Conservation (phyloP, 345 rosid species). For the Conringia planisiliqua region DNA sequence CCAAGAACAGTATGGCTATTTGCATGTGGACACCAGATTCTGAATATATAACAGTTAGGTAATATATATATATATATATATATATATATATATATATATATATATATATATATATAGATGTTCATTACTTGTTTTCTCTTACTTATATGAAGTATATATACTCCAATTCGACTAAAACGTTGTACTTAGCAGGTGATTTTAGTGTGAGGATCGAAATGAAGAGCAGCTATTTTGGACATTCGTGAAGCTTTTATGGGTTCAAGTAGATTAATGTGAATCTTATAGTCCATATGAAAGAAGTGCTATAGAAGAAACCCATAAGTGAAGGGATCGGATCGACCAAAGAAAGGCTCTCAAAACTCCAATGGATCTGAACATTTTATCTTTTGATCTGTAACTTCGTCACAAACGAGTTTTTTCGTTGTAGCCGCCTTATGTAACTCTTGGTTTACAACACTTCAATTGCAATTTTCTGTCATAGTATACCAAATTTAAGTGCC, state of each 20-base stretch:
- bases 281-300: neutral
- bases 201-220: neutral
- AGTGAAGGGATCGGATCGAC: neutral
- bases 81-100: neutral
- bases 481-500: neutral
- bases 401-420: neutral
- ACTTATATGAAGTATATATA: neutral
- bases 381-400: neutral
- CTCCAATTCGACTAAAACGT: neutral
- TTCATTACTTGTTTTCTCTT: slow-evolving; percentile 11
- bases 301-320: neutral
- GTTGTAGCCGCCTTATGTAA: neutral
- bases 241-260: slow-evolving; percentile 18
- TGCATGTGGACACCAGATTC: slow-evolving; percentile 25
- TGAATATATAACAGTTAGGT: slow-evolving; percentile 19
- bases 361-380: neutral
- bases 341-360: neutral
- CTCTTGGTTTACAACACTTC: neutral
- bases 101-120: neutral
- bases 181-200: neutral
- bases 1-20: slow-evolving; percentile 27
- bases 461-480: neutral
- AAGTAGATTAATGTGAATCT: slow-evolving; percentile 9
- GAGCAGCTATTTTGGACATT: slow-evolving; percentile 20
- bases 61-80: neutral